Conservation (phyloP, 1,284 basidiomycete genomes). For the Phellopilus nigrolimitatus region DNA sequence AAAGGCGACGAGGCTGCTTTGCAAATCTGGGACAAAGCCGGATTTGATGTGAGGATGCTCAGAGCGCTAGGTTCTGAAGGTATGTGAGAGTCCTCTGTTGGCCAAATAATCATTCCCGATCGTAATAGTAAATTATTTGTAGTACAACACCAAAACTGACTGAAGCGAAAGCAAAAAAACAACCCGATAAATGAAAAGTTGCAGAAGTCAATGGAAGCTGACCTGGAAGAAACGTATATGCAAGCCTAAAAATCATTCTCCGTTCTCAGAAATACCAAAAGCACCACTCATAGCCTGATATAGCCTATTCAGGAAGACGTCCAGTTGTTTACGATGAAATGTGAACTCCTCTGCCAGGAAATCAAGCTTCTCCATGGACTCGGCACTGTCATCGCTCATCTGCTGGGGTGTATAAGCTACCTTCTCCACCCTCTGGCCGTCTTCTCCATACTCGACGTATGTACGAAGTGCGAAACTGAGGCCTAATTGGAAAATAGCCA, state of each 20-base stretch:
- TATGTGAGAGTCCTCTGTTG: no score
- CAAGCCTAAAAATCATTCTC: conserved; percentile 1
- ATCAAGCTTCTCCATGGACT: conserved; percentile 51
- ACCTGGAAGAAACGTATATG: not conserved
- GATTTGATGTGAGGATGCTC: conserved; percentile 27
- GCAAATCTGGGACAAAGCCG: conserved; percentile 49
- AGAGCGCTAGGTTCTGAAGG: no score
- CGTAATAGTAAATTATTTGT: not conserved
- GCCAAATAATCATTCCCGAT: no score
- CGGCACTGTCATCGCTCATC: conserved; percentile 52
- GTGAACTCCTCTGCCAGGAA: conserved; percentile 62
- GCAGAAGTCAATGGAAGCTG: not conserved
- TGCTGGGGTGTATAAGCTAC: conserved; percentile 60
- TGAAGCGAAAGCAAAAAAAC: not conserved
- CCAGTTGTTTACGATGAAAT: conserved; percentile 59
- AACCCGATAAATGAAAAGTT: not conserved
- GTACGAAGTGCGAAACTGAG: conserved; percentile 56
- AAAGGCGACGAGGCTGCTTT: conserved; percentile 41
- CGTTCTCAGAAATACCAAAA: conserved; percentile 28
- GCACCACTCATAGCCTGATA: conserved; percentile 39
- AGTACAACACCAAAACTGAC: conserved; percentile 1
- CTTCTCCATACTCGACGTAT: conserved; percentile 34
- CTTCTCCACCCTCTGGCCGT: conserved; percentile 30
- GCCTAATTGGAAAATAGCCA: conserved; percentile 34
- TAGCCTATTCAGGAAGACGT: conserved; percentile 57